phyloP scores from a whole-genome alignment of 139 green algal species.

The Zygnema circumcarinatum region DNA sequence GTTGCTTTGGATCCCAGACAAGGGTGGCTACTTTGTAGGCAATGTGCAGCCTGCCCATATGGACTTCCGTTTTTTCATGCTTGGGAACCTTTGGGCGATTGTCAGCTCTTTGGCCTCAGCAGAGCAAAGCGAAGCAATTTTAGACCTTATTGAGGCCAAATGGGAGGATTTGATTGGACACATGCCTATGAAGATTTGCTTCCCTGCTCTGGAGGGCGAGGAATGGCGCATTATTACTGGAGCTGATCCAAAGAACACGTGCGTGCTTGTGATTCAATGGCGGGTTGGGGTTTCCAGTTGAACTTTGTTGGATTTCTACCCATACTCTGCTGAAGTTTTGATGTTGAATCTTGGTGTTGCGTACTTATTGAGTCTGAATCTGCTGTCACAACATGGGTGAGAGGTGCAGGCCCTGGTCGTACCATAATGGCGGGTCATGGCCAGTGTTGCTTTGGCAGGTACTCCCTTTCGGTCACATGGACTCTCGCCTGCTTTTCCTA shows the following conservation, averaged over 20 bases:
- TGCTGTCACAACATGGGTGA: no score
- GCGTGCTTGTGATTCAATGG: neutral
- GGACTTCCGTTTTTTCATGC: slow-evolving; percentile 53
- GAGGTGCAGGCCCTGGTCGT: slow-evolving; percentile 44
- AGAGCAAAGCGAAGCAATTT: slow-evolving; percentile 39
- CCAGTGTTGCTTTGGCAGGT: slow-evolving; percentile 52
- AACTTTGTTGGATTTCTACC: neutral
- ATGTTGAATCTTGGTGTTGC: neutral
- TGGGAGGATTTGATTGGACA: slow-evolving; percentile 48
- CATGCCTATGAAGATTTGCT: slow-evolving; percentile 55
- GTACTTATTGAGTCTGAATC: neutral
- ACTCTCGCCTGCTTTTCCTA: neutral
- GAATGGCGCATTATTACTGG: slow-evolving; percentile 58
- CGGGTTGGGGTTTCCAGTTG: neutral
- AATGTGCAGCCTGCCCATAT: slow-evolving; percentile 54
- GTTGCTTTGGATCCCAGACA: slow-evolving; percentile 50
- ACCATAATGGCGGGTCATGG: slow-evolving; percentile 60
- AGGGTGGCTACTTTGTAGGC: slow-evolving; percentile 49
- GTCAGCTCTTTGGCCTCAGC: slow-evolving; percentile 23
- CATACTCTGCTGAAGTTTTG: neutral
- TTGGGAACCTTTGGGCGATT: slow-evolving; percentile 57
- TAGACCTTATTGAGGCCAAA: slow-evolving; percentile 47
- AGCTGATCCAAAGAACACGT: slow-evolving; percentile 59
- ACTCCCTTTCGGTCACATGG: neutral
- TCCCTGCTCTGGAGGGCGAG: slow-evolving; percentile 28